A percentile compares a stretch with the other conserved stretches of the same genome.
phyloP scores from a whole-genome alignment of 2,329 filamentous ascomycete genomes.

The Verticillium albo-atrum region DNA sequence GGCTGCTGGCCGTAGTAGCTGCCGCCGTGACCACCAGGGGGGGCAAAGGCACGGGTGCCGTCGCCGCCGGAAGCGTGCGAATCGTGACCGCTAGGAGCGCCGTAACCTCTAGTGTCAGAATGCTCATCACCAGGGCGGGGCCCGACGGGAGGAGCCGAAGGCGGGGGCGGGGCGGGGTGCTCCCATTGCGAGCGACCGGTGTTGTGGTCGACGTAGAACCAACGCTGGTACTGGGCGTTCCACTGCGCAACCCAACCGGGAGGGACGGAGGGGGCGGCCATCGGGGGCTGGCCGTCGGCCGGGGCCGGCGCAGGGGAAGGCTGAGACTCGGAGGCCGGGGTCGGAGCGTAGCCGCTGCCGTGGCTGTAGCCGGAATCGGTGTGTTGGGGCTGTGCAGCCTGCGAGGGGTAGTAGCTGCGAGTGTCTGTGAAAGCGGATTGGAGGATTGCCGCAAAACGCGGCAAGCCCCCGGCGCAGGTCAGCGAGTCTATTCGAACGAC shows the following conservation, averaged over 20 bases:
- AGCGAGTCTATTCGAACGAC: neutral
- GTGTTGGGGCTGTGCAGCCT: conserved; percentile 2
- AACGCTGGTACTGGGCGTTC: conserved; percentile 56
- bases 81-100: conserved; percentile 6
- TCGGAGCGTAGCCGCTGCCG: conserved; percentile 4
- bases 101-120: conserved; percentile 5
- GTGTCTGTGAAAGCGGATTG: neutral
- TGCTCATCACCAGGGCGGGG: neutral
- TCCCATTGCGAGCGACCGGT: conserved; percentile 63
- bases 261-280: conserved; percentile 33
- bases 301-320: conserved; percentile 32
- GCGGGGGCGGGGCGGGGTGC: conserved; percentile 36
- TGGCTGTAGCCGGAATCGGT: conserved; percentile 1
- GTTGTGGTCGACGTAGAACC: conserved; percentile 60
- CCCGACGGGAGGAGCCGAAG: conserved; percentile 11
- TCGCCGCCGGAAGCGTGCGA: conserved; percentile 3
- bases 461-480: neutral
- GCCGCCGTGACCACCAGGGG: conserved; percentile 12
- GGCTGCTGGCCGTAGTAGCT: conserved; percentile 7
- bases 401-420: conserved; percentile 3
- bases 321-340: conserved; percentile 22
- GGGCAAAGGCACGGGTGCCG: conserved; percentile 7
- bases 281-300: neutral
- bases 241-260: conserved; percentile 60
- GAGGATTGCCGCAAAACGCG: neutral